Base-by-base conservation (phyloP, 2,329 filamentous ascomycete species). In the Intubia oerlemansii region DNA sequence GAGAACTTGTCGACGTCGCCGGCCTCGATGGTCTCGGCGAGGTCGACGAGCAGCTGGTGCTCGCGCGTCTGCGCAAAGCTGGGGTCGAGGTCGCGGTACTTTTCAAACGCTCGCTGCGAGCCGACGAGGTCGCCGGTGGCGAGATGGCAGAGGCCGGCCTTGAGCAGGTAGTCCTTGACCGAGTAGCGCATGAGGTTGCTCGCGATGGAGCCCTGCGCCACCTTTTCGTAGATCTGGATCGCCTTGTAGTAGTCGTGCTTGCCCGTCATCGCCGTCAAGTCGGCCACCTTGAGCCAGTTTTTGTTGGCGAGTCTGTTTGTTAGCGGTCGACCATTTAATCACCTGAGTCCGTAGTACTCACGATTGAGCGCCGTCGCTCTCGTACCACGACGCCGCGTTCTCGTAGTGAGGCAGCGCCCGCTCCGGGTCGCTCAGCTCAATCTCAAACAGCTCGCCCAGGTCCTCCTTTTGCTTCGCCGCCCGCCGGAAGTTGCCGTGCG, bases 251-350 rank as follows among this genome's bases (percentile, higher is more conserved):
- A 93, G 47, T 93, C 79, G 34, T 58, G 29, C 32, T 28, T 28
- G 9, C 11, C 68, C 32, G 82, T 74, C 10, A 91, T 53, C 10
- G 80, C 88, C 6, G 79, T 64, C 25, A 93, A 60, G 43, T 95
- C 88, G 27, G 81, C 85, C 8, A 84, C 77, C 56, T 93, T 93
- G 39, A 93, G 67, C 59, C 68, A 91, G 34, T 88, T 67, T 53
- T 93, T 93, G 58, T 91, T 95, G 37, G 84, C 82, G 18, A 92
- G 64, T n/a, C n/a, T n/a, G n/a, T n/a, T n/a, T n/a, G n/a, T n/a
- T n/a, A 20, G 78, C 82, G n/a, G 17, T 26, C 7, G 4, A 12
- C 10, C 17, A 36, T 34, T 34, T 30, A 20, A 30, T 23, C n/a
- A n/a, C n/a, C n/a, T 17, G 14, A 24, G 12, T 7, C 11, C 16